A percentile compares a stretch with the other conserved stretches of the same genome.
These are phyloP conservation scores for Thozetella sp. DNA, from an alignment of 495 filamentous ascomycete genomes.

Conservation along the genomic window DNA sequence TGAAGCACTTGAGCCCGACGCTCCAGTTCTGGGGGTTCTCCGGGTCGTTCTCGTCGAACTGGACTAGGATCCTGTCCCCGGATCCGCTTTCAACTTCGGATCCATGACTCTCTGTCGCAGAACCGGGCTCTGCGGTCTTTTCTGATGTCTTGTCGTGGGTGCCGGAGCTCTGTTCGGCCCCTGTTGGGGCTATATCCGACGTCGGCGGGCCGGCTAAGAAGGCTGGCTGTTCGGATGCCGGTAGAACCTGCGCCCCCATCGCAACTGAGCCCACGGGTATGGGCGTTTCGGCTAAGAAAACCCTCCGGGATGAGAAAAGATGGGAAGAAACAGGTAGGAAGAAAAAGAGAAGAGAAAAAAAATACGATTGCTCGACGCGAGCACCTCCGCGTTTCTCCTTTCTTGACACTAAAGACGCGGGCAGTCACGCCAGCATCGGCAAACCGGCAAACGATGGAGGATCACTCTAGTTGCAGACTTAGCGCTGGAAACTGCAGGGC, in stretches of 20 bases:
- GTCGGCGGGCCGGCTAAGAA: background rate
- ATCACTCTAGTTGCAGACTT: too few relatives aligned
- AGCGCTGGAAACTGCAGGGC: too few relatives aligned
- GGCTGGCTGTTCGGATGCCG: background rate
- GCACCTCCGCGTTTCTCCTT: too few relatives aligned
- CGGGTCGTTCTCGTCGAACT: constrained; percentile 19
- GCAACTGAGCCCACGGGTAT: too few relatives aligned
- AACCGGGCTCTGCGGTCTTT: background rate
- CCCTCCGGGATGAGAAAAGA: too few relatives aligned
- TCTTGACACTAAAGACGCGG: too few relatives aligned
- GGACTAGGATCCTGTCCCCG: background rate
- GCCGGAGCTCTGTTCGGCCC: background rate
- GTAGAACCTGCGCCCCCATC: background rate
- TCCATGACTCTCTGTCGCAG: background rate
- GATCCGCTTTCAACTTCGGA: background rate
- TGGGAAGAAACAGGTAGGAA: too few relatives aligned
- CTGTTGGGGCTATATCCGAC: background rate
- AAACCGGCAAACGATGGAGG: too few relatives aligned
- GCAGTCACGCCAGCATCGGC: too few relatives aligned
- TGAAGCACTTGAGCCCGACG: constrained; percentile 42
- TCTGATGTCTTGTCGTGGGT: background rate
- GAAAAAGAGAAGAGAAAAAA: too few relatives aligned
- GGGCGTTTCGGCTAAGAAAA: too few relatives aligned
- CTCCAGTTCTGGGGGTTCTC: constrained; percentile 52
- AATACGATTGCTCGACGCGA: too few relatives aligned